Evolutionary conservation across 2,329 filamentous ascomycete species (phyloP).

Genomic region (Arthrobotrys sphaeroides): DNA sequence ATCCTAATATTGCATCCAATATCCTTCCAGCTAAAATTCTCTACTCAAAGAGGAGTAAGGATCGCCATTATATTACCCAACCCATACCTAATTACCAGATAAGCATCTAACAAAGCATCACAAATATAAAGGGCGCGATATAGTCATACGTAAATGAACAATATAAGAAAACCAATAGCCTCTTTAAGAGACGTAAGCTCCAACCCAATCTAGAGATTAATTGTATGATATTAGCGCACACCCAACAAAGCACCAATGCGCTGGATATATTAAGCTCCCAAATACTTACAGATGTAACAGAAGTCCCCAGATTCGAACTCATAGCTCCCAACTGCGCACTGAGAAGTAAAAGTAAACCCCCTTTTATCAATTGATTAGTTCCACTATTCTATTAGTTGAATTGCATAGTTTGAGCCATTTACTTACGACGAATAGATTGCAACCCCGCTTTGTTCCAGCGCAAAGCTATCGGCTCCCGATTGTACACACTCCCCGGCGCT

Average conservation of each 20-base stretch:
- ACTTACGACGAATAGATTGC: slow-evolving; percentile 35
- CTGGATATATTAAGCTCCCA: background rate
- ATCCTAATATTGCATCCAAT: too few species aligned
- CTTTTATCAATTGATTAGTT: background rate
- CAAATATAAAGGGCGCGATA: too few species aligned
- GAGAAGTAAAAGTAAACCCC: background rate
- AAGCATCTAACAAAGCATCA: too few species aligned
- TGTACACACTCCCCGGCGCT: background rate
- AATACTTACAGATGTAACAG: slow-evolving; percentile 44
- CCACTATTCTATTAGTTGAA: background rate
- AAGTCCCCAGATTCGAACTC: background rate
- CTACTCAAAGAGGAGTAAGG: too few species aligned
- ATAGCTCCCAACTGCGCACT: background rate
- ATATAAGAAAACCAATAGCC: too few species aligned
- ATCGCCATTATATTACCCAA: too few species aligned
- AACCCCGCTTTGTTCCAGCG: background rate
- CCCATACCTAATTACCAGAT: too few species aligned
- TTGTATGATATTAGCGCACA: background rate
- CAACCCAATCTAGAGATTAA: slow-evolving; percentile 8
- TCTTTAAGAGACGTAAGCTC: background rate
- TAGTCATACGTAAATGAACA: background rate
- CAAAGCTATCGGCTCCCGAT: slow-evolving; percentile 4
- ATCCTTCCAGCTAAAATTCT: too few species aligned
- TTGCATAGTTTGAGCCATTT: background rate
- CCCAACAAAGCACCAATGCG: background rate